Evolutionary conservation across 495 filamentous ascomycete species (phyloP), one percentile per base, ranked within the genome.

Genomic region (Talaromyces stipitatus): DNA sequence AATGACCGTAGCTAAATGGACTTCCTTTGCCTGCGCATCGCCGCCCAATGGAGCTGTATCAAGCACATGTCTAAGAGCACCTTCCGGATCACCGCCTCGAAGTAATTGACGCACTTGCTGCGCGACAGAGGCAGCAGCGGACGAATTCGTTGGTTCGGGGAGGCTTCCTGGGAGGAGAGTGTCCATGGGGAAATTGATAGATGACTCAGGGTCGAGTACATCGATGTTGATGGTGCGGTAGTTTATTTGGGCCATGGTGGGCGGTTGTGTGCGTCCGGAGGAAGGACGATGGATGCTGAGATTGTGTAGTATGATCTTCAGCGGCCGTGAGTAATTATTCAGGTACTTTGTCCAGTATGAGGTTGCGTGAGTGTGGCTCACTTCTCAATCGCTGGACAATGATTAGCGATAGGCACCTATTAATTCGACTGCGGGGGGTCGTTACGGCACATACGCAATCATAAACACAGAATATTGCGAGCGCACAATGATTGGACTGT

Each of bases 191-290:
- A 96, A 96, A 80, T 95, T 96, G 67, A 82, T 74, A 46, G 86
- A 77, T 57, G 87, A 88, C 72, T 96, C 91, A n/a, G 90, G 87
- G 72, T 91, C 86, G 55, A 92, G 82, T 61, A 84, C 81, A 72
- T 96, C 91, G 74, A 96, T 85, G 77, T 96, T 90, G 79, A 96
- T 92, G 64, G 90, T 95, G 68, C 91, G 89, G 85, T 89, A 96
- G 78, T 88, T 87, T 65, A 76, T 61, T 65, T 74, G 72, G 43
- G 83, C 72, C 82, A 86, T 86, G 23, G 18, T 55, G 54, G 32
- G 20, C 32, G 22, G 11, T 9, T 55, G 16, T 33, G 23, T 43
- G 26, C 47, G 8, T 51, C 22, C 27, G 43, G 18, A 52, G 58
- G 43, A 38, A 60, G 12, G 41, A 26, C 38, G 24, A 50, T 32